phyloP scores from a whole-genome alignment of 768 basidiomycete genomes.

The Rhizopogon sp. region DNA sequence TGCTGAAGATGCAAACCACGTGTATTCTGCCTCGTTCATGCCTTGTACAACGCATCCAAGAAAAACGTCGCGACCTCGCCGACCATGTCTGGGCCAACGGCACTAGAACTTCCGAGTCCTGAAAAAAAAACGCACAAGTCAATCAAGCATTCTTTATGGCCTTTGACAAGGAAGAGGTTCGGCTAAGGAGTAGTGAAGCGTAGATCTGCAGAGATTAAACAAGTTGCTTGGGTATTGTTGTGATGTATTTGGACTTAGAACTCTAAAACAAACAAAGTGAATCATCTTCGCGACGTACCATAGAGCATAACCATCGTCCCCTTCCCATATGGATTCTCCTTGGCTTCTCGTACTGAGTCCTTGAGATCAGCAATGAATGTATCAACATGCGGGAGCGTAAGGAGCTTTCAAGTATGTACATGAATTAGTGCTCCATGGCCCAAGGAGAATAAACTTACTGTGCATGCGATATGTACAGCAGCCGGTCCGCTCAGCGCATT shows the following conservation, averaged over 20 bases:
- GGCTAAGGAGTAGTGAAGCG: neutral
- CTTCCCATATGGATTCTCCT: slow-evolving; percentile 52
- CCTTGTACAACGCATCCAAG: slow-evolving; percentile 80
- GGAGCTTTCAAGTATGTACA: slow-evolving; percentile 39
- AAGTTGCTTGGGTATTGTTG: neutral
- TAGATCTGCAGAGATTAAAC: no score
- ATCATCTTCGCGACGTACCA: slow-evolving; percentile 44
- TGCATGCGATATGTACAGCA: slow-evolving; percentile 91
- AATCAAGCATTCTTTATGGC: neutral
- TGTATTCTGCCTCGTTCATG: slow-evolving; percentile 38
- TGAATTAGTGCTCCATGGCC: neutral
- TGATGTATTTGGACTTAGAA: neutral
- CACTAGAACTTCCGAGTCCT: slow-evolving; percentile 82
- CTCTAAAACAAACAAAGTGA: neutral
- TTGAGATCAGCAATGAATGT: slow-evolving; percentile 82
- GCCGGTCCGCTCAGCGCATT: slow-evolving; percentile 77
- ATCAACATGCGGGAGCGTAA: slow-evolving; percentile 76
- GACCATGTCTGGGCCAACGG: slow-evolving; percentile 78
- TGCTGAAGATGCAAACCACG: neutral
- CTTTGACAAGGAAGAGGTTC: neutral
- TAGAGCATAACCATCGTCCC: slow-evolving; percentile 92
- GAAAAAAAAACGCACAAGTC: neutral
- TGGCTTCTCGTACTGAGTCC: slow-evolving; percentile 69
- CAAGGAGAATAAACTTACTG: slow-evolving; percentile 45
- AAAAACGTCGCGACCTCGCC: slow-evolving; percentile 73